Evolutionary conservation across 495 filamentous ascomycete genomes (phyloP), one percentile per base, ranked within the genome.

Genomic region (Trypethelium eluteriae): DNA sequence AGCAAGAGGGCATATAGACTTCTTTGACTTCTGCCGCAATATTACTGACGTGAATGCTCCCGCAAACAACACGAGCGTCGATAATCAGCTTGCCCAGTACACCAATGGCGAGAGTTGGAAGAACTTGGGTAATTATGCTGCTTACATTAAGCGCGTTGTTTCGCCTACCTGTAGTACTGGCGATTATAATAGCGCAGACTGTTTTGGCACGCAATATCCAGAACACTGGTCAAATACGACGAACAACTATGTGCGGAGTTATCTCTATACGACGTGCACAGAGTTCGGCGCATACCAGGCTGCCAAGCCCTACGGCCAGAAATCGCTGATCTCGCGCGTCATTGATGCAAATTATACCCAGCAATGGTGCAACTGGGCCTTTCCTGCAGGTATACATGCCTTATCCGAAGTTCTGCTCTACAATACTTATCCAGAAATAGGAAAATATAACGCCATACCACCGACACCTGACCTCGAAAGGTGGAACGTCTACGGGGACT

Each of bases 351-450:
- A 75, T 44, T 83, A 83, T 65, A 81, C 81, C n/a, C 80, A 81
- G 70, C 77, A 82, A 69, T 83, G 81, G 81, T 83, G 81, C 66
- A 74, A 65, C 49, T 83, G 81, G 81, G 78, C 79, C 10, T 82
- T 82, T 64, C 74, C 79, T 2, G 39, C 70, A 5, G 49, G 49
- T 53, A 53, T 25, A 53, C 49, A 53, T 53, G 49, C 49, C 2
- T 53, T 53, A 53, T 53, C 49, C 49, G 49, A 9, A 53, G 11
- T 53, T 53, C 49, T 25, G 10, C 49, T 53, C 49, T 2, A 2
- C 2, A 25, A 14, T 53, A 2, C 49, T 53, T 53, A 53, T 18
- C 16, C 0, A 53, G 49, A 18, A 46, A 5, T 53, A 53, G 80
- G 80, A 6, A 62, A 71, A 18, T 75, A 76, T 70, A 81, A 79